Conservation (phyloP, 768 basidiomycete genomes). For the Hericium coralloides region DNA sequence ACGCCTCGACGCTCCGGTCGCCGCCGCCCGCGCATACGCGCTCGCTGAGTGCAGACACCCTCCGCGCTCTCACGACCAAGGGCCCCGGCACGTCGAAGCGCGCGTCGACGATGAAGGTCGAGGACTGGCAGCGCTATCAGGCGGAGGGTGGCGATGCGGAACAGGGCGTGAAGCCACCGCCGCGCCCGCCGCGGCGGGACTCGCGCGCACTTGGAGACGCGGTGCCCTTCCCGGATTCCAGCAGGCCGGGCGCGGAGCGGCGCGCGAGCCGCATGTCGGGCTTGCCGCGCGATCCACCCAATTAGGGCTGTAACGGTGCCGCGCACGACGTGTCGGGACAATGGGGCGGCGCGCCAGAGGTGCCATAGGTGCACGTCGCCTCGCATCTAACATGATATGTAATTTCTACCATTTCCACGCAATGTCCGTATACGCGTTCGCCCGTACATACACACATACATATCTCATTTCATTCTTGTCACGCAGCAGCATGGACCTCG, state of each 20-base stretch:
- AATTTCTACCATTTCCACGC: not conserved
- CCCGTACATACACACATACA: not conserved
- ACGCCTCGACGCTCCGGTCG: too few relatives aligned
- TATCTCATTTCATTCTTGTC: not conserved
- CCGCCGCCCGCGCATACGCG: conserved; percentile 30
- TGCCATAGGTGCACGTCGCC: too few relatives aligned
- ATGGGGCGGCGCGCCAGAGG: too few relatives aligned
- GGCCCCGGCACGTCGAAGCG: conserved; percentile 40
- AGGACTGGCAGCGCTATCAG: conserved; percentile 79
- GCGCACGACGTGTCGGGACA: too few relatives aligned
- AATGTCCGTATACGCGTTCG: too few relatives aligned
- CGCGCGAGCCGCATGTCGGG: conserved; percentile 24
- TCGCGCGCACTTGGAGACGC: conserved; percentile 21
- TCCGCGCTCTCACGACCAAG: conserved; percentile 29
- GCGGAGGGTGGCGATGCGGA: conserved; percentile 27
- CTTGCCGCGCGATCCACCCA: conserved; percentile 32
- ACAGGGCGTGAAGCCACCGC: not conserved
- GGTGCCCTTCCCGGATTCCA: conserved; percentile 52
- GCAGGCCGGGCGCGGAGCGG: conserved; percentile 14
- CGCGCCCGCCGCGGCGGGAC: conserved; percentile 25
- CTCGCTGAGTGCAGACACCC: conserved; percentile 53
- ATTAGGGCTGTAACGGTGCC: conserved; percentile 1
- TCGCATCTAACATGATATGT: not conserved
- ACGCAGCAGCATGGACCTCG: not conserved
- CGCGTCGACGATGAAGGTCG: conserved; percentile 70